These are phyloP conservation scores for Linderina pennispora DNA, from an alignment of 192 early-diverging fungal genomes.

Conservation along the genomic window DNA sequence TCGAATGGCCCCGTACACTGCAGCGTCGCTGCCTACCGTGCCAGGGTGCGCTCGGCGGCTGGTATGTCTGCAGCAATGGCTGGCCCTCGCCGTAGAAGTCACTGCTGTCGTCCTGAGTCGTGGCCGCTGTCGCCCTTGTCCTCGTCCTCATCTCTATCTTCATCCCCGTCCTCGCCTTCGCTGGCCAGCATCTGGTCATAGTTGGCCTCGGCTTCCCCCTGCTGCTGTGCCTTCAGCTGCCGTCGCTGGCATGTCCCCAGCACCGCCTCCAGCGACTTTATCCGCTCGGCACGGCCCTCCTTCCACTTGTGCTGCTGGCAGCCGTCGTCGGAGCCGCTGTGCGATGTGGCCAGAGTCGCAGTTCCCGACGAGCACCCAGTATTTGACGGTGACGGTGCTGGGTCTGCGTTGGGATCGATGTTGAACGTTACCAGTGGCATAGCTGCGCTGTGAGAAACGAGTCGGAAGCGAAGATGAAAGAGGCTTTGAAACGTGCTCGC, in stretches of 20 bases:
- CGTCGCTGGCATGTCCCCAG: conserved; percentile 12
- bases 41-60: conserved; percentile 16
- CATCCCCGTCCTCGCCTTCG: conserved; percentile 8
- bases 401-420: neutral
- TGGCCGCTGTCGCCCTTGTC: neutral
- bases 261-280: conserved; percentile 27
- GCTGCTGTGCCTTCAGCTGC: neutral
- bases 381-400: neutral
- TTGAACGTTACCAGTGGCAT: conserved; percentile 23
- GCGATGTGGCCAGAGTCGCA: too few relatives aligned
- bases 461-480: too few relatives aligned
- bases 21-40: too few relatives aligned
- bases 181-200: conserved; percentile 39
- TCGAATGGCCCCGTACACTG: conserved; percentile 6
- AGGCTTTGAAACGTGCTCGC: too few relatives aligned
- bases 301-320: conserved; percentile 32
- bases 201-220: neutral
- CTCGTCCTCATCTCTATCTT: conserved; percentile 1
- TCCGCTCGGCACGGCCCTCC: conserved; percentile 25
- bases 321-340: neutral
- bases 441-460: neutral
- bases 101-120: conserved; percentile 19
- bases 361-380: too few relatives aligned
- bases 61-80: conserved; percentile 39
- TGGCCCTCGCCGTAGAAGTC: conserved; percentile 36